Percentiles rank a stretch among this genome's conserved stretches.
Conservation (phyloP, 2,329 filamentous ascomycete species). For the Aspergillus sp. region DNA sequence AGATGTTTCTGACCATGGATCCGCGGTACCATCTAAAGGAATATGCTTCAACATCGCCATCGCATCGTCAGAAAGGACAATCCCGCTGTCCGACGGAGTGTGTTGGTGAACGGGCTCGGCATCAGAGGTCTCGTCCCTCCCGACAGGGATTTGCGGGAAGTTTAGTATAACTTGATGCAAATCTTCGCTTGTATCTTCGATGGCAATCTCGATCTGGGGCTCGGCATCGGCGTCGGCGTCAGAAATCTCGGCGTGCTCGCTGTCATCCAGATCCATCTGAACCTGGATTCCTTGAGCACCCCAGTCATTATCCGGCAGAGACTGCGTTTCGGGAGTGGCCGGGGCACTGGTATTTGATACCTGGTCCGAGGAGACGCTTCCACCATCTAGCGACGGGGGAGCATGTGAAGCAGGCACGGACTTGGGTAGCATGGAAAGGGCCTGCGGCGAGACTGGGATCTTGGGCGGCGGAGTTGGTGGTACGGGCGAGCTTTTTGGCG, state of each 20-base stretch:
- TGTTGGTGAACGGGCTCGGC: conserved; percentile 13
- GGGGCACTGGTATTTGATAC: conserved; percentile 75
- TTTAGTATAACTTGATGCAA: conserved; percentile 48
- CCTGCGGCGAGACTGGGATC: conserved; percentile 66
- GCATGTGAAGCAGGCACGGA: conserved; percentile 66
- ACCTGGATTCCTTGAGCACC: conserved; percentile 29
- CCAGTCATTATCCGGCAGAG: conserved; percentile 55
- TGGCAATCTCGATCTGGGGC: conserved; percentile 24
- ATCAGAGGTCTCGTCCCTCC: conserved; percentile 9
- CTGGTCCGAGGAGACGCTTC: conserved; percentile 82
- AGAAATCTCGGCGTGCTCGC: conserved; percentile 15
- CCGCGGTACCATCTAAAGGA: conserved; percentile 42
- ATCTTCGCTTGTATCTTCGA: conserved; percentile 37
- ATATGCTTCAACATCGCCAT: conserved; percentile 71
- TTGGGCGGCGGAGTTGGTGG: conserved; percentile 42
- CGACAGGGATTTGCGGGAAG: conserved; percentile 31
- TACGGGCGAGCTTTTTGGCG: conserved; percentile 39
- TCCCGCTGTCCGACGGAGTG: conserved; percentile 41
- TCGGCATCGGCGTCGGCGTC: conserved; percentile 18
- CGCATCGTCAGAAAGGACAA: conserved; percentile 69
- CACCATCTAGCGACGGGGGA: conserved; percentile 79
- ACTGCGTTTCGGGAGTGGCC: conserved; percentile 64
- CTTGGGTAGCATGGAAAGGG: conserved; percentile 61
- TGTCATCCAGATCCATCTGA: conserved; percentile 22
- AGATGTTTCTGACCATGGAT: conserved; percentile 31